Evolutionary conservation across 306 rosid genomes (phyloP).

Genomic region (Citrullus colocynthis): DNA sequence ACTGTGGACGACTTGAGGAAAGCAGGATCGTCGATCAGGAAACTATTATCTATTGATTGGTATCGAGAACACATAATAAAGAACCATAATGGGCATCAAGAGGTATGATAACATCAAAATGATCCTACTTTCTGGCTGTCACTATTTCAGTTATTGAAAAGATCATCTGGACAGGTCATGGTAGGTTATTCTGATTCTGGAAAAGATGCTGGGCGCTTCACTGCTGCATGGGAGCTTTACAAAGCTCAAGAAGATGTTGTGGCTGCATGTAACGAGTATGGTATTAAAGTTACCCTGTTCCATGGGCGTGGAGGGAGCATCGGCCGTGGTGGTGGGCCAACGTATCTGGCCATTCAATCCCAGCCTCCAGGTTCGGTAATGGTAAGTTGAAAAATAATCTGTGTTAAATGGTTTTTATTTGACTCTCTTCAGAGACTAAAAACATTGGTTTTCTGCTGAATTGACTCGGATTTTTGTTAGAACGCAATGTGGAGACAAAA

Average conservation of each 20-base stretch:
- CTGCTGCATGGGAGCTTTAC: constrained; percentile 96
- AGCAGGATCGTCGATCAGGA: constrained; percentile 79
- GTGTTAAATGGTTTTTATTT: background rate
- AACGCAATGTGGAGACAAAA: background rate
- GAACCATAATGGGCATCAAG: constrained; percentile 81
- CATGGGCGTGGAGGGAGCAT: constrained; percentile 97
- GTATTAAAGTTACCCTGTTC: constrained; percentile 74
- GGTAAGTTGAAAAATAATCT: constrained; percentile 33
- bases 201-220: constrained; percentile 93
- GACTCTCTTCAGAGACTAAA: background rate
- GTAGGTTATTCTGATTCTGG: constrained; percentile 97
- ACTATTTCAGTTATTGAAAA: constrained; percentile 2
- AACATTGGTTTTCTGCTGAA: background rate
- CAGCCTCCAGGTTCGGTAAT: constrained; percentile 96
- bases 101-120: constrained; percentile 33
- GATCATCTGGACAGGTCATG: constrained; percentile 61
- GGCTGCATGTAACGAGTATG: constrained; percentile 80
- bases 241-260: constrained; percentile 98
- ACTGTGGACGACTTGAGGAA: constrained; percentile 84
- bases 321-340: constrained; percentile 98
- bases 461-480: background rate
- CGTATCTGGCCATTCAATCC: constrained; percentile 92
- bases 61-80: constrained; percentile 59
- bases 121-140: background rate
- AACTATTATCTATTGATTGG: constrained; percentile 80